phyloP scores from a whole-genome alignment of 768 basidiomycete genomes.

The Serendipita sp. region DNA sequence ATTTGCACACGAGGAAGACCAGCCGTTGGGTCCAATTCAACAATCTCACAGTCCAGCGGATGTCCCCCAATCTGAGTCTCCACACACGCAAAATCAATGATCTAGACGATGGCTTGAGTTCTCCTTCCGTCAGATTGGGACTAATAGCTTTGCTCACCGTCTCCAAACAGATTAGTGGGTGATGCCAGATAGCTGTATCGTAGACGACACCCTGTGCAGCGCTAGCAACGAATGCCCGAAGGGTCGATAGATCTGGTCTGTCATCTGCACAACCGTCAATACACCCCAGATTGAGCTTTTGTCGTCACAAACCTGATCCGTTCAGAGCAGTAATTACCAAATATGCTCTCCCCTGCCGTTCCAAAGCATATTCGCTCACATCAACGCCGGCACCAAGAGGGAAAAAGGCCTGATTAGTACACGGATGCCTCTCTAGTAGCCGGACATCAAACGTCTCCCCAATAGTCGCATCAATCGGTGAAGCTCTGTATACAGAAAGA shows the following conservation, averaged over 20 bases:
- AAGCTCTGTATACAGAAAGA: constrained; percentile 74
- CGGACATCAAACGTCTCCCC: constrained; percentile 40
- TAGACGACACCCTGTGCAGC: constrained; percentile 78
- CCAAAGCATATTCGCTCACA: constrained; percentile 28
- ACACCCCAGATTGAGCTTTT: too few species aligned
- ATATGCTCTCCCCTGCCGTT: constrained; percentile 39
- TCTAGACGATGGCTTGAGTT: constrained; percentile 23
- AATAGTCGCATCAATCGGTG: constrained; percentile 33
- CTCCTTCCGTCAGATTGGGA: not conserved
- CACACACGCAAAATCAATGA: constrained; percentile 71
- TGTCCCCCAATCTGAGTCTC: constrained; percentile 85
- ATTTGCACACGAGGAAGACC: constrained; percentile 18
- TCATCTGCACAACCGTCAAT: constrained; percentile 29
- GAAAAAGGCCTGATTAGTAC: constrained; percentile 83
- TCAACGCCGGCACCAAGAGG: constrained; percentile 55
- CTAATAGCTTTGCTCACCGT: constrained; percentile 29
- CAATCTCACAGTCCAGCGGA: constrained; percentile 69
- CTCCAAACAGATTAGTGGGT: constrained; percentile 75
- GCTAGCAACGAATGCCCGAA: constrained; percentile 70
- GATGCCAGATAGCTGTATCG: constrained; percentile 77
- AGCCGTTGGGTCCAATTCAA: constrained; percentile 29
- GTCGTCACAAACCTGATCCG: constrained; percentile 24
- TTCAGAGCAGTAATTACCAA: constrained; percentile 79
- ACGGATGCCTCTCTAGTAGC: constrained; percentile 77
- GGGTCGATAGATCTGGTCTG: constrained; percentile 53